These are phyloP conservation scores for Serendipita vermifera DNA, from an alignment of 768 basidiomycete species.

Conservation along the genomic window DNA sequence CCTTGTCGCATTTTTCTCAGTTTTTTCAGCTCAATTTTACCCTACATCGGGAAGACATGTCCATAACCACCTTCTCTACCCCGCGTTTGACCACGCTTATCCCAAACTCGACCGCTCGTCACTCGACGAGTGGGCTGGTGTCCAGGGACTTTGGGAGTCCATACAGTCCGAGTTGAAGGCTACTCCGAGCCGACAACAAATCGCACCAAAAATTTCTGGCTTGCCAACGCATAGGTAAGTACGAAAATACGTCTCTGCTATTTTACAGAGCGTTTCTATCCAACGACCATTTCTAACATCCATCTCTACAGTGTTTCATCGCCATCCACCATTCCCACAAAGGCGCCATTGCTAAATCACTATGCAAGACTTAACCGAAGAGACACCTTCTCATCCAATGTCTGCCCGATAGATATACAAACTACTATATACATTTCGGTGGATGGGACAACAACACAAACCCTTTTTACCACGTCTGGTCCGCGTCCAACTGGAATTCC, in stretches of 20 bases:
- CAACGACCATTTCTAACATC: no score
- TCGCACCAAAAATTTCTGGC: no score
- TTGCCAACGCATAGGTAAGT: slow-evolving; percentile 7
- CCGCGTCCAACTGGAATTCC: slow-evolving; percentile 3
- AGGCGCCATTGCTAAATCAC: no score
- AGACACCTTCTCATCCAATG: background rate
- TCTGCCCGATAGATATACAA: background rate
- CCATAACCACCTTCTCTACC: background rate
- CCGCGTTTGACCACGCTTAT: background rate
- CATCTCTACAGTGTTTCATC: no score
- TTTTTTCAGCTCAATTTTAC: background rate
- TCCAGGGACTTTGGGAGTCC: background rate
- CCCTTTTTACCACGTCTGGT: background rate
- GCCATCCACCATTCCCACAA: no score
- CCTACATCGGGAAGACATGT: background rate
- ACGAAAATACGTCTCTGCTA: background rate
- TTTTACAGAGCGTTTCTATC: background rate
- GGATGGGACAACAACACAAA: background rate
- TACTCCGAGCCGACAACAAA: no score
- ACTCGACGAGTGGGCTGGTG: slow-evolving; percentile 4
- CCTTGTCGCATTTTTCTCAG: background rate
- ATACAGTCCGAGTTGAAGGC: no score
- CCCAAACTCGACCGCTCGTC: background rate
- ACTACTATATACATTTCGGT: background rate
- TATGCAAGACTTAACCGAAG: no score